phyloP scores from a whole-genome alignment of 1,284 basidiomycete genomes.

The Pascua guehoae region DNA sequence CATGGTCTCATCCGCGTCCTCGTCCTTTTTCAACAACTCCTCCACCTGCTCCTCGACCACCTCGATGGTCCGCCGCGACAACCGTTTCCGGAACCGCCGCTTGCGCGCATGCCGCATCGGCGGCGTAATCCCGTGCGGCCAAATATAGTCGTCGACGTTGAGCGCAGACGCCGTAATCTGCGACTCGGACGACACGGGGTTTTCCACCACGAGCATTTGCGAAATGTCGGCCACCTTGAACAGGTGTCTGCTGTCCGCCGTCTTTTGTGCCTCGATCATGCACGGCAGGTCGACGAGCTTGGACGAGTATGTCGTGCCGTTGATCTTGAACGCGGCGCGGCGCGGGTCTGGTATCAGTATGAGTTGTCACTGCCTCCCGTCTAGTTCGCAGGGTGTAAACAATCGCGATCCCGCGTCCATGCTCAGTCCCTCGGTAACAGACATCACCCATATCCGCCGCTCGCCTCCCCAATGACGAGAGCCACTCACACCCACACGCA shows the following conservation, averaged over 20 bases:
- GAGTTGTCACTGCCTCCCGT: too few species aligned
- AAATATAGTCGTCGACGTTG: constrained; percentile 94
- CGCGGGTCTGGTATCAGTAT: constrained; percentile 67
- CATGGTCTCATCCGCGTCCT: constrained; percentile 61
- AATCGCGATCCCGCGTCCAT: too few species aligned
- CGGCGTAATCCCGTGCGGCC: constrained; percentile 94
- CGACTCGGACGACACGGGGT: constrained; percentile 70
- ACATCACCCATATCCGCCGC: too few species aligned
- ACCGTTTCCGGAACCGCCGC: constrained; percentile 77
- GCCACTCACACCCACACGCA: background rate
- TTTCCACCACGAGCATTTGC: constrained; percentile 82
- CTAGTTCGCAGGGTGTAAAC: too few species aligned
- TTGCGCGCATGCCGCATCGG: constrained; percentile 89
- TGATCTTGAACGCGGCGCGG: constrained; percentile 84
- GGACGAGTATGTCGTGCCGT: constrained; percentile 73
- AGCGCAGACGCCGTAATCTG: constrained; percentile 57
- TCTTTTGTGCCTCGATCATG: constrained; percentile 94
- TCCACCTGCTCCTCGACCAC: constrained; percentile 97
- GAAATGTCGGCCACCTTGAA: constrained; percentile 99
- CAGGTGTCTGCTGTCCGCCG: constrained; percentile 90
- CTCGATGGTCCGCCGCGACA: constrained; percentile 71
- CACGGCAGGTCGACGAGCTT: constrained; percentile 96
- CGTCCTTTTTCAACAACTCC: constrained; percentile 80
- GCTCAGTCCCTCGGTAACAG: too few species aligned
- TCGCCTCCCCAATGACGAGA: background rate